Percentiles rank a stretch among this genome's conserved stretches.
Evolutionary conservation across 2,329 filamentous ascomycete genomes (phyloP).

Genomic region (Chaetomiaceae sp.): DNA sequence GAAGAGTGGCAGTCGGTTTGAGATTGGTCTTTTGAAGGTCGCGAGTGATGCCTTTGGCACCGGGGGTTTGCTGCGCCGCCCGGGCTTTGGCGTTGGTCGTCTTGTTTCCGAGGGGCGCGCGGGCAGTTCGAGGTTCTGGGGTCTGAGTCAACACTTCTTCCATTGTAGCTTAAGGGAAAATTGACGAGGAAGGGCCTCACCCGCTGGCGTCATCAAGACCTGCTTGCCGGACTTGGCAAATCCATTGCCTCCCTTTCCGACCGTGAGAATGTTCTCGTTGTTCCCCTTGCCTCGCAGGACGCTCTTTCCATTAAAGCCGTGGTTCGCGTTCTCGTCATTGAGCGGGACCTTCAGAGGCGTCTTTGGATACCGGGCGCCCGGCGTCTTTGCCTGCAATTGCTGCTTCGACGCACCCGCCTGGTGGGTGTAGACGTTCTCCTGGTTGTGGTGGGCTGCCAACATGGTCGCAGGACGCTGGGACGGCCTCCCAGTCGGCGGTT

Average conservation of each 20-base stretch:
- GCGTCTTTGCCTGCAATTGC: conserved; percentile 72
- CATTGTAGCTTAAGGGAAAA: too few species aligned
- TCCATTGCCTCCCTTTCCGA: conserved; percentile 46
- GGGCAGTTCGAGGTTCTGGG: conserved; percentile 54
- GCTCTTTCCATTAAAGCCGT: conserved; percentile 50
- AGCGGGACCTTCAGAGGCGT: conserved; percentile 73
- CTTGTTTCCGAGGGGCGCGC: conserved; percentile 86
- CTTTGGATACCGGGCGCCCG: conserved; percentile 69
- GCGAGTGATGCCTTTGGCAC: conserved; percentile 54
- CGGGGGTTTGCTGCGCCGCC: conserved; percentile 58
- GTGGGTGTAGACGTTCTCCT: conserved; percentile 79
- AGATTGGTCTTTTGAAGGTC: conserved; percentile 56
- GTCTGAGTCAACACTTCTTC: conserved; percentile 4
- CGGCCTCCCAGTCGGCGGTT: conserved; percentile 16
- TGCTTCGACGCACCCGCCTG: conserved; percentile 68
- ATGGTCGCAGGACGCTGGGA: conserved; percentile 40
- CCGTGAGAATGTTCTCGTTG: conserved; percentile 51
- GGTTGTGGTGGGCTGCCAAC: conserved; percentile 74
- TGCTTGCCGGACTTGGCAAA: conserved; percentile 55
- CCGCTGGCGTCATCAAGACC: conserved; percentile 73
- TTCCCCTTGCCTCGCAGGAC: conserved; percentile 49
- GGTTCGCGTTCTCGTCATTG: conserved; percentile 79
- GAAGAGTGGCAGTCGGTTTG: conserved; percentile 55
- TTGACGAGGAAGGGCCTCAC: conserved; percentile 43
- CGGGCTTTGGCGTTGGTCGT: conserved; percentile 82